phyloP scores from a whole-genome alignment of 2,329 filamentous ascomycete species.

The Fusarium sp. region DNA sequence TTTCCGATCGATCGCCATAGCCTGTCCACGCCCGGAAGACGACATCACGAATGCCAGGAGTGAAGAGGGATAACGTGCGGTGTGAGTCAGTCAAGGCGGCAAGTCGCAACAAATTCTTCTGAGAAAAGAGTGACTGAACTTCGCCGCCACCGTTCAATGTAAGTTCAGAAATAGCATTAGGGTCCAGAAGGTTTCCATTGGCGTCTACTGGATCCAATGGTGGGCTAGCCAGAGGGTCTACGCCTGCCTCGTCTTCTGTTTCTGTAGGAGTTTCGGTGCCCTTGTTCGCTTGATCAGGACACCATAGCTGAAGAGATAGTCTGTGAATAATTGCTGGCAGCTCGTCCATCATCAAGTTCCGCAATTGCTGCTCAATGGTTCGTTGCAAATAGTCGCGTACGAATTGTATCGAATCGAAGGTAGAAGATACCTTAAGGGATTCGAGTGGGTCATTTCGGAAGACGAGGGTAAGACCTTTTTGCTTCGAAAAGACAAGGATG shows the following conservation, averaged over 20 bases:
- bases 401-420: constrained; percentile 98
- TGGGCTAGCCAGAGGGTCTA: constrained; percentile 85
- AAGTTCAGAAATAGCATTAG: constrained; percentile 78
- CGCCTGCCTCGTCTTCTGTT: constrained; percentile 66
- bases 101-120: constrained; percentile 89
- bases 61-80: constrained; percentile 89
- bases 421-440: constrained; percentile 97
- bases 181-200: constrained; percentile 80
- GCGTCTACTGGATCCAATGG: constrained; percentile 85
- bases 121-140: constrained; percentile 90
- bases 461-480: constrained; percentile 95
- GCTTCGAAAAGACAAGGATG: constrained; percentile 95
- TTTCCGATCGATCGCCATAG: constrained; percentile 75
- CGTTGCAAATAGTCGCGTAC: constrained; percentile 96
- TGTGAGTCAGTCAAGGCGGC: constrained; percentile 88
- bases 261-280: constrained; percentile 63
- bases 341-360: constrained; percentile 97
- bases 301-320: constrained; percentile 88
- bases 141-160: constrained; percentile 84
- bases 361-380: constrained; percentile 92
- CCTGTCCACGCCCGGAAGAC: constrained; percentile 94
- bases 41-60: constrained; percentile 87
- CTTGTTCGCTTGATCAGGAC: constrained; percentile 76
- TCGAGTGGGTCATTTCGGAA: constrained; percentile 98
- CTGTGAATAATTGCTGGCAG: constrained; percentile 95